Conservation (phyloP, 352 stramenopile genomes). For the Phytophthora pseudosyringae region DNA sequence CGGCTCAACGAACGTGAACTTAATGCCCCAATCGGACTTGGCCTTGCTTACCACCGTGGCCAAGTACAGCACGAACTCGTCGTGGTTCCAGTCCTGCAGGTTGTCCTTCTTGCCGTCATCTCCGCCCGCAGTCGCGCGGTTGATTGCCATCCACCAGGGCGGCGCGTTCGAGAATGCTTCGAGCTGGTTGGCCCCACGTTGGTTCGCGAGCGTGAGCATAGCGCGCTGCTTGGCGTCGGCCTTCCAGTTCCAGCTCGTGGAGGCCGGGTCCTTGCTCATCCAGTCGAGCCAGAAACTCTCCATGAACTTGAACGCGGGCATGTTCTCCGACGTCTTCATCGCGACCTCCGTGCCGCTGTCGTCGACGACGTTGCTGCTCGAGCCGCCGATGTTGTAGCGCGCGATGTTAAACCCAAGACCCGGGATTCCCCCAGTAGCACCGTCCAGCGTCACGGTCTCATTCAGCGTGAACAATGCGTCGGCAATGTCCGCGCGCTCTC, state of each 20-base stretch:
- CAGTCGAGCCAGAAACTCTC: slow-evolving; percentile 60
- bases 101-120: slow-evolving; percentile 51
- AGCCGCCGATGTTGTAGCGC: slow-evolving; percentile 67
- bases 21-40: slow-evolving; percentile 51
- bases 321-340: slow-evolving; percentile 56
- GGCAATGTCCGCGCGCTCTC: slow-evolving; percentile 47
- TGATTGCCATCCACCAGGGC: slow-evolving; percentile 71
- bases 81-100: slow-evolving; percentile 52
- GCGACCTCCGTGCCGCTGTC: slow-evolving; percentile 43
- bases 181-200: slow-evolving; percentile 46
- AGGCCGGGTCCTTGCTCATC: slow-evolving; percentile 48
- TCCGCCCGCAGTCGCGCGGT: slow-evolving; percentile 50
- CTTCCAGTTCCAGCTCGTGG: slow-evolving; percentile 62
- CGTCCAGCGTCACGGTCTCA: slow-evolving; percentile 37
- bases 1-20: slow-evolving; percentile 60
- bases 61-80: slow-evolving; percentile 56
- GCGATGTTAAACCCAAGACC: slow-evolving; percentile 61
- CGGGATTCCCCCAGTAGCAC: slow-evolving; percentile 33
- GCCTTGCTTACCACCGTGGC: slow-evolving; percentile 46
- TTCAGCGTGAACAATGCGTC: slow-evolving; percentile 63
- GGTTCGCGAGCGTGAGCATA: slow-evolving; percentile 44
- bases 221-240: slow-evolving; percentile 50
- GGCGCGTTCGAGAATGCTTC: slow-evolving; percentile 68
- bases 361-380: slow-evolving; percentile 46
- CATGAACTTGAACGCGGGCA: slow-evolving; percentile 63